These are phyloP conservation scores for Wickerhamomyces hampshirensis DNA, from an alignment of 805 yeast genomes.

Conservation along the genomic window DNA sequence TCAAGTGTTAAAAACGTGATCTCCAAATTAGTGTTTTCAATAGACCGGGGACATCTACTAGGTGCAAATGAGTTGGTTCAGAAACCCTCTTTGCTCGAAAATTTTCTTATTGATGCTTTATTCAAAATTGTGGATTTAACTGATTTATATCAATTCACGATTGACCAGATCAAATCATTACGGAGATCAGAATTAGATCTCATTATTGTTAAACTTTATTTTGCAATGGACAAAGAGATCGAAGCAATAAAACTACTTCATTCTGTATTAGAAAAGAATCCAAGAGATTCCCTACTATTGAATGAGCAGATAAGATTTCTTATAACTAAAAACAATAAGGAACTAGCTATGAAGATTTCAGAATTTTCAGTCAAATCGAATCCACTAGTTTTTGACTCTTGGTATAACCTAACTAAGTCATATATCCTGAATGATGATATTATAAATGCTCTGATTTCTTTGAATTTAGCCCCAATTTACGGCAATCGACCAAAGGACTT, in stretches of 20 bases:
- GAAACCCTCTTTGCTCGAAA: slow-evolving; percentile 56
- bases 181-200: slow-evolving; percentile 23
- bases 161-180: slow-evolving; percentile 29
- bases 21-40: slow-evolving; percentile 7
- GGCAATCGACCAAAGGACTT: slow-evolving; percentile 36
- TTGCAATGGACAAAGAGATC: slow-evolving; percentile 30
- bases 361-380: slow-evolving; percentile 55
- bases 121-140: slow-evolving; percentile 39
- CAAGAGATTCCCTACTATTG: slow-evolving; percentile 17
- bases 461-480: slow-evolving; percentile 75
- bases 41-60: slow-evolving; percentile 47
- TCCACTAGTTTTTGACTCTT: slow-evolving; percentile 73
- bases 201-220: slow-evolving; percentile 27
- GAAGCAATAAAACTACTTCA: slow-evolving; percentile 30
- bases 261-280: slow-evolving; percentile 22
- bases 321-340: slow-evolving; percentile 45
- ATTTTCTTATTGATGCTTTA: slow-evolving; percentile 71
- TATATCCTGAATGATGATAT: slow-evolving; percentile 54
- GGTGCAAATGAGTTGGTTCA: slow-evolving; percentile 67
- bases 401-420: slow-evolving; percentile 61
- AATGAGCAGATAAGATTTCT: slow-evolving; percentile 57
- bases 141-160: slow-evolving; percentile 34
- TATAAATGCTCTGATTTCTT: slow-evolving; percentile 55
- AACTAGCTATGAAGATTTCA: slow-evolving; percentile 56
- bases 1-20: slow-evolving; percentile 12